These are phyloP conservation scores for Penicillium psychrofluorescens DNA, from an alignment of 495 filamentous ascomycete genomes.

Conservation along the genomic window DNA sequence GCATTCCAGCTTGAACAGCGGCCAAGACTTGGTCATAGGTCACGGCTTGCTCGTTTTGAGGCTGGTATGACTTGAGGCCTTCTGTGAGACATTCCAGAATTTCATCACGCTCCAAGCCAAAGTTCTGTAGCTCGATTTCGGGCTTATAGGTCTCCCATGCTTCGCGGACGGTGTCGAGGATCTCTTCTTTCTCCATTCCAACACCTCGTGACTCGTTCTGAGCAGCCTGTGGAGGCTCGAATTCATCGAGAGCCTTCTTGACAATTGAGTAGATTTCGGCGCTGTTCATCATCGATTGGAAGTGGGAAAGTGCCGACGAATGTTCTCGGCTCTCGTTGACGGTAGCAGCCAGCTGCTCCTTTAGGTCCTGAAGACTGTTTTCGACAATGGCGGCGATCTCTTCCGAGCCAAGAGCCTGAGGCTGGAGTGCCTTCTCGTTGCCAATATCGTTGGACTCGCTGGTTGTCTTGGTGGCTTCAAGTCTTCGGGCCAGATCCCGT, in stretches of 20 bases:
- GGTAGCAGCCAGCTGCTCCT: constrained; percentile 67
- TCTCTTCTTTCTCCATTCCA: constrained; percentile 64
- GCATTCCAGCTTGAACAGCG: constrained; percentile 74
- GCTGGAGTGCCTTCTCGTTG: constrained; percentile 25
- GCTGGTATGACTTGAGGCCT: constrained; percentile 70
- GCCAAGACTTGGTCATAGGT: constrained; percentile 73
- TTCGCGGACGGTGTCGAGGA: constrained; percentile 76
- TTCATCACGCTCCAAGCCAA: constrained; percentile 81
- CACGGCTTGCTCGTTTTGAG: constrained; percentile 47
- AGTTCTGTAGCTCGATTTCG: constrained; percentile 82
- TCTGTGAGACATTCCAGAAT: constrained; percentile 77
- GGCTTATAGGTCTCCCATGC: constrained; percentile 90
- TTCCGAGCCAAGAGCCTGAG: constrained; percentile 47
- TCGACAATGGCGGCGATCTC: constrained; percentile 74
- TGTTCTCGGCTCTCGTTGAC: constrained; percentile 69
- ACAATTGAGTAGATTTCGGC: constrained; percentile 77
- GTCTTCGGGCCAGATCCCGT: constrained; percentile 71
- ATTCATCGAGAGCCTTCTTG: constrained; percentile 67
- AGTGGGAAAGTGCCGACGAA: constrained; percentile 44
- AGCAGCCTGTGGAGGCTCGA: constrained; percentile 28
- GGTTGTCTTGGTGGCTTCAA: constrained; percentile 55
- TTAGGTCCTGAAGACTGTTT: constrained; percentile 70
- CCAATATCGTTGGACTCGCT: constrained; percentile 16
- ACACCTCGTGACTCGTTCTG: constrained; percentile 26
- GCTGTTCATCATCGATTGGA: constrained; percentile 53